Evolutionary conservation across 257 asterid species (phyloP), one percentile per base, ranked within the genome.

Genomic region (Coffea canephora): DNA sequence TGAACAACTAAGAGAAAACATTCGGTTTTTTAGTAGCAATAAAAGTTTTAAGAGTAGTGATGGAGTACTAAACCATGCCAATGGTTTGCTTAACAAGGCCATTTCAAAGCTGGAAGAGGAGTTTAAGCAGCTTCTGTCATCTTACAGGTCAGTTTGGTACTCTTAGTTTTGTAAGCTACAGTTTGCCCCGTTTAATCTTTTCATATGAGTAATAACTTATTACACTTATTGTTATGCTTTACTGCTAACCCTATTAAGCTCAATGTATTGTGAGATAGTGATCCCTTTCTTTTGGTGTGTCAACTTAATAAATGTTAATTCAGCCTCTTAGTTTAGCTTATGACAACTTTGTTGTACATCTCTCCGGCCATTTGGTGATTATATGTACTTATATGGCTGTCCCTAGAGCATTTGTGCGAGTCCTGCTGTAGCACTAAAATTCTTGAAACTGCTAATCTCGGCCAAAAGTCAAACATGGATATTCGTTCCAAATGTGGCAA

Each of bases 11-110:
- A 87, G 96, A 83, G 90, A 85, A 84, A 96, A 96, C 80, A 89
- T 96, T 81, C 84, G 82, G 64, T 96, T 96, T 86, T 96, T 96
- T 87, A 90, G 89, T 89, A 94, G 89, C 90, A 96, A 92, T 87
- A 92, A 91, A 90, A 96, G 95, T 85, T 94, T 92, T 81, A 96
- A 94, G 90, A 96, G 97, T 84, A 94, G 99, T 74, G 97, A 95
- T 87, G 99, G 98, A 76, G 97, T 96, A 74, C 91, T 96, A 85
- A 96, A 68, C 88, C 97, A 92, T 75, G 88, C 97, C 57, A 96
- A 94, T 83, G 85, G 52, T 86, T 84, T 96, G 79, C 99, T 96
- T 86, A 82, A 96, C 77, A 96, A 94, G 83, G 99, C 99, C 81
- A 92, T 96, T 85, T 92, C 96, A 31, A 96, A 92, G 92, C 96